A percentile compares a stretch with the other conserved stretches of the same genome.
phyloP scores from a whole-genome alignment of 1,284 basidiomycete species.

The Sanghuangporus weigelae region DNA sequence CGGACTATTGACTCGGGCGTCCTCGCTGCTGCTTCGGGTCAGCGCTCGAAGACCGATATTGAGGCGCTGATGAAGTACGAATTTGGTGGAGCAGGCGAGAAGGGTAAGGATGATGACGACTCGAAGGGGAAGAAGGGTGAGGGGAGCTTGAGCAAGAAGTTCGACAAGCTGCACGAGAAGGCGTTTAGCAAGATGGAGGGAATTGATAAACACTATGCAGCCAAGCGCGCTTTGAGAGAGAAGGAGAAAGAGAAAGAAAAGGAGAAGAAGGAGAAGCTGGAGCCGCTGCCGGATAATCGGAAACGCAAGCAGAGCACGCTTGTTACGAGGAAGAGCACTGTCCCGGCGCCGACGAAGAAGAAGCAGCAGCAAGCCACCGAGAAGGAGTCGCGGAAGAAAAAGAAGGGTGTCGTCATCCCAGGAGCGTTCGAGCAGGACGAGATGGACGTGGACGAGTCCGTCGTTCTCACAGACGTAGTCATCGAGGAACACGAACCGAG shows the following conservation, averaged over 20 bases:
- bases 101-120: not conserved
- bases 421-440: slow-evolving; percentile 52
- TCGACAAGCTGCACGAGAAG: slow-evolving; percentile 55
- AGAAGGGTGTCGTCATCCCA: slow-evolving; percentile 33
- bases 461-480: slow-evolving; percentile 28
- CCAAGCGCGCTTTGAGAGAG: slow-evolving; percentile 33
- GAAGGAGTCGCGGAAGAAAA: slow-evolving; percentile 27
- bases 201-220: slow-evolving; percentile 57
- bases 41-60: slow-evolving; percentile 27
- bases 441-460: not conserved
- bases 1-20: slow-evolving; percentile 34
- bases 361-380: slow-evolving; percentile 24
- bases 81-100: slow-evolving; percentile 20
- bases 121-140: not conserved
- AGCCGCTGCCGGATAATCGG: slow-evolving; percentile 17
- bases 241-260: slow-evolving; percentile 2
- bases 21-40: slow-evolving; percentile 20
- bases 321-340: slow-evolving; percentile 26
- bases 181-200: slow-evolving; percentile 74
- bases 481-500: slow-evolving; percentile 37
- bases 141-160: slow-evolving; percentile 37
- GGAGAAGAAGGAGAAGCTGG: not conserved
- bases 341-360: slow-evolving; percentile 32
- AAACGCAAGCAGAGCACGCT: slow-evolving; percentile 25
- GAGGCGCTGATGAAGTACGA: slow-evolving; percentile 19